Base-by-base conservation (phyloP, 371 early-diverging fungal genomes). In the Mucor piriformis region DNA sequence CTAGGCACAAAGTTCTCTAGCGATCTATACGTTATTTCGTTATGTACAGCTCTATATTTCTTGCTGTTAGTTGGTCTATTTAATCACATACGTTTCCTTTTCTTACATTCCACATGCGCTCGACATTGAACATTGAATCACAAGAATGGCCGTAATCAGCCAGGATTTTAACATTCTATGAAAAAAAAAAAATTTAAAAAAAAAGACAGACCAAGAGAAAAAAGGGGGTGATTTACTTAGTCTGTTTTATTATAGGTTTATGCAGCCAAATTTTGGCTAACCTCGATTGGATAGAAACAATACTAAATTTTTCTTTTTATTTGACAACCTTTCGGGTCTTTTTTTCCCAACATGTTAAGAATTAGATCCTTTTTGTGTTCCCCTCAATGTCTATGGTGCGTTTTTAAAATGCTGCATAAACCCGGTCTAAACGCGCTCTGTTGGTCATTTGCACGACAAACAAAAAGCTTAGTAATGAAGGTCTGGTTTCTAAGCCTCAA, bases 21-120 rank as follows among this genome's bases (percentile, higher is more conserved):
- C 18, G 79, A 64, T 21, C 79, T 47, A 76, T 63, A 63, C 2
- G 80, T 76, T 20, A 76, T 57, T 55, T 80, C 80, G 54, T 73
- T 80, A 50, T 80, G 80, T 27, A 80, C 73, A 37, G 69, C 58
- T n/a, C 79, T 79, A 60, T 7, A 6, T 4, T 16, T 16, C 2
- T 16, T 42, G 4, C 6, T 42, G n/a, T 37, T 8, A 37, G 3
- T 42, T 16, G 42, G n/a, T 42, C 11, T 33, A 2, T 43, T 1
- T 44, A 3, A 18, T 16, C 32, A 12, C 25, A 18, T 40, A 5
- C 21, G 4, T 0, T 16, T 6, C 16, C 6, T 3, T 13, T 12
- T 15, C 15, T 54, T 54, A 54, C 55, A 54, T 54, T 43, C 55
- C 55, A 44, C 55, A 54, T 33, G 46, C 55, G 13, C 12, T 43